Percentiles rank a stretch among this genome's conserved stretches.
Conservation (phyloP, 108 stramenopile species). For the Aurantiochytrium sp. region DNA sequence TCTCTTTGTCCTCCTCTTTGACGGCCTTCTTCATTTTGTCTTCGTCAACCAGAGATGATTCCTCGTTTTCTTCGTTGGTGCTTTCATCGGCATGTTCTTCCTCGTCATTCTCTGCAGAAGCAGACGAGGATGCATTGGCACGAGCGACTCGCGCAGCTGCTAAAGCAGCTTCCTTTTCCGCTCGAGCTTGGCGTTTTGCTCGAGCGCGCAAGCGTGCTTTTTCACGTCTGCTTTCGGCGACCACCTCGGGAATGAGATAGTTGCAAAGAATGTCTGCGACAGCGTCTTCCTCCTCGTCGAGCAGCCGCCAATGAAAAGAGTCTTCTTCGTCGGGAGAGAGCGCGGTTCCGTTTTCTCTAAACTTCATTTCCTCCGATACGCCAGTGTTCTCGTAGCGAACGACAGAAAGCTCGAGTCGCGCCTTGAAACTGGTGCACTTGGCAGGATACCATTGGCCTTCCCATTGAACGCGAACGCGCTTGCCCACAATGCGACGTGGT, state of each 20-base stretch:
- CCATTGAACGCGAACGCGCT: background rate
- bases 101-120: background rate
- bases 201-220: background rate
- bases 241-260: background rate
- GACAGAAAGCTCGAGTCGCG: background rate
- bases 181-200: background rate
- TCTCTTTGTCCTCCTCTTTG: too few relatives aligned
- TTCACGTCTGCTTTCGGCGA: background rate
- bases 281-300: background rate
- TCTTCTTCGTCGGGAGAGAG: slow-evolving; percentile 5
- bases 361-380: background rate
- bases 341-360: background rate
- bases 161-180: background rate
- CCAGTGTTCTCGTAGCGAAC: background rate
- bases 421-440: background rate
- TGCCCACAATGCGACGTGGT: background rate
- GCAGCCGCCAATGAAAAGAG: background rate
- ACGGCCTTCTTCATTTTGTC: too few relatives aligned
- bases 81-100: background rate
- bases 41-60: too few relatives aligned
- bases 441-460: background rate
- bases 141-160: background rate
- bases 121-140: background rate
- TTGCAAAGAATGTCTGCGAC: background rate
- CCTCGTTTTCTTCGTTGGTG: too few relatives aligned